Evolutionary conservation across 169 alveolate genomes (phyloP).

Genomic region (Eimeria zaria): DNA sequence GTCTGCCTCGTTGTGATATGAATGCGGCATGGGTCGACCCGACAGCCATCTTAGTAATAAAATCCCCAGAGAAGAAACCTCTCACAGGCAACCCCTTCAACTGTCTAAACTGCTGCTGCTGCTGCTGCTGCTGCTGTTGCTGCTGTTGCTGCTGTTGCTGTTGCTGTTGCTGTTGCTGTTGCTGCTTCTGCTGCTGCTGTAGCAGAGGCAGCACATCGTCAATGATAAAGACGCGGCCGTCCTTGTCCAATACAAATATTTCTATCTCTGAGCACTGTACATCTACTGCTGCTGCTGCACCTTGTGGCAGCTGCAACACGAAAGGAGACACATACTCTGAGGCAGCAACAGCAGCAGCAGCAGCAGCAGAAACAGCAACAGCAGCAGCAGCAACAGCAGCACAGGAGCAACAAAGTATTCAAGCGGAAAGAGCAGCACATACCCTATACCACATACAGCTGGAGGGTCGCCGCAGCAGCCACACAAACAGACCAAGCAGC

Average conservation of each 20-base stretch:
- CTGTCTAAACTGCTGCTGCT: neutral
- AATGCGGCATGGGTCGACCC: slow-evolving; percentile 67
- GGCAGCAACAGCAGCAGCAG: slow-evolving; percentile 9
- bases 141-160: slow-evolving; percentile 26
- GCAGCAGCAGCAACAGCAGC: neutral
- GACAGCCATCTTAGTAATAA: slow-evolving; percentile 38
- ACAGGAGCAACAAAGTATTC: neutral
- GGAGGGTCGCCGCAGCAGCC: neutral
- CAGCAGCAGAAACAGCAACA: slow-evolving; percentile 1
- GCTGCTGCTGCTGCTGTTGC: neutral
- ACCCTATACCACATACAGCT: neutral
- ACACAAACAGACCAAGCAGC: neutral
- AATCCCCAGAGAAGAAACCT: slow-evolving; percentile 10
- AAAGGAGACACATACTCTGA: slow-evolving; percentile 12
- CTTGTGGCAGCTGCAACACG: slow-evolving; percentile 8
- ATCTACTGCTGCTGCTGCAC: slow-evolving; percentile 50
- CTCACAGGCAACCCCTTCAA: neutral
- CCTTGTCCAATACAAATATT: slow-evolving; percentile 23
- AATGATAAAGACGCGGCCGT: slow-evolving; percentile 54
- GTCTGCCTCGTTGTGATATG: slow-evolving; percentile 31
- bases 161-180: neutral
- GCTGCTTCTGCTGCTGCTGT: slow-evolving; percentile 19
- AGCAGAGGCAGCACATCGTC: slow-evolving; percentile 56
- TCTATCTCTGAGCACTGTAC: slow-evolving; percentile 74
- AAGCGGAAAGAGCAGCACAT: neutral